Conservation (phyloP, 345 rosid species). For the Brassica cretica region DNA sequence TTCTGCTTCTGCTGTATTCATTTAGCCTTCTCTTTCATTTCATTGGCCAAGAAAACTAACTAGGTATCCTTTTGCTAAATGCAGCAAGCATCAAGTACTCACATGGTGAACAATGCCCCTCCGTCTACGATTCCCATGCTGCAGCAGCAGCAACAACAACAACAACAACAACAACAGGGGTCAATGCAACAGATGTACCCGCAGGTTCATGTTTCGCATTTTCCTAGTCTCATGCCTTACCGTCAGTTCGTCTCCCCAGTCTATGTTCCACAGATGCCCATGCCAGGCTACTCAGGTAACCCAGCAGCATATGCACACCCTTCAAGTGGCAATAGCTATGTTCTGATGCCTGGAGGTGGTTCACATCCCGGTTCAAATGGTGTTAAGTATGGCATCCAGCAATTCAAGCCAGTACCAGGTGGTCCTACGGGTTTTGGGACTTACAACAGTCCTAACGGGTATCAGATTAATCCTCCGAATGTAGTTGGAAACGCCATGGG, state of each 20-base stretch:
- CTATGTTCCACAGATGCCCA: slow-evolving; percentile 8
- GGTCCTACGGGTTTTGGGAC: slow-evolving; percentile 4
- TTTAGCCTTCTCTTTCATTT: background rate
- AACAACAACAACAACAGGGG: background rate
- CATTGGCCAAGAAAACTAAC: background rate
- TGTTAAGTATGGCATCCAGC: slow-evolving; percentile 10
- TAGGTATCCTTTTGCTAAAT: background rate
- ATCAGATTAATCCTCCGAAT: slow-evolving; percentile 37
- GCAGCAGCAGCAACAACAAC: slow-evolving; percentile 4
- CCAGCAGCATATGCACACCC: slow-evolving; percentile 8
- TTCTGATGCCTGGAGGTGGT: slow-evolving; percentile 9
- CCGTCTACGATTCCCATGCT: slow-evolving; percentile 1
- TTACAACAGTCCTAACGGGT: slow-evolving; percentile 7
- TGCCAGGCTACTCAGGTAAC: slow-evolving; percentile 15
- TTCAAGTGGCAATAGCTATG: slow-evolving; percentile 15
- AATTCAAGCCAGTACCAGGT: slow-evolving; percentile 9
- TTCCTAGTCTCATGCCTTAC: slow-evolving; percentile 10
- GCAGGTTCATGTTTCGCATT: slow-evolving; percentile 13
- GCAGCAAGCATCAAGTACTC: background rate
- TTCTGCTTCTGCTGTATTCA: slow-evolving; percentile 21
- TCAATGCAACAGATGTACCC: slow-evolving; percentile 16
- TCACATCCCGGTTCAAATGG: slow-evolving; percentile 11
- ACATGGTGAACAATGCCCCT: background rate
- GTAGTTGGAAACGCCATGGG: slow-evolving; percentile 75
- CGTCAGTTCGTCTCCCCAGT: slow-evolving; percentile 11